Base-by-base conservation (phyloP, 208 protist species). In the Leishmania tropica region DNA sequence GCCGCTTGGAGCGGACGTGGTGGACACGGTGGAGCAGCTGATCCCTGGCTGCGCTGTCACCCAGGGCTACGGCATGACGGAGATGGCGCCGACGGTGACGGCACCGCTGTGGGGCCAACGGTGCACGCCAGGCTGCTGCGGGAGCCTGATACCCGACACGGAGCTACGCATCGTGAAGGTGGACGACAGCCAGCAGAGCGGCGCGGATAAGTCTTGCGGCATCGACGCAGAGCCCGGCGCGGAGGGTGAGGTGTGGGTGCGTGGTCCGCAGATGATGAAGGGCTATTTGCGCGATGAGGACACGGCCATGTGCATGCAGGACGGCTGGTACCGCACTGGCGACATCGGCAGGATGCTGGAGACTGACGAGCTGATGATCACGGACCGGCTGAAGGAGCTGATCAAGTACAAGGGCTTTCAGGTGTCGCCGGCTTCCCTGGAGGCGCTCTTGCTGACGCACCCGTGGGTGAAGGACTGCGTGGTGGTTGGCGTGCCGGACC, bases 341-440 rank as follows among this genome's bases (percentile, higher is more conserved):
- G 94, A 97, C 75, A 94, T 97, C 75, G 92, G 88, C 45, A 75
- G 84, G 42, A 77, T 89, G 31, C 90, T 96, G 62, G 75, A 81
- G 21, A 89, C 82, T 5, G 80, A 84, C 47, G 78, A 92, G 42
- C 70, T 90, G 31, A 80, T 85, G 71, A 93, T 96, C 76, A 85
- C 84, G 42, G 94, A 96, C 80, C 89, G 96, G 72, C 75, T 94
- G 62, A 98, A 98, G 85, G 95, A 98, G 79, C 84, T 98, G 40
- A 98, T 98, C 79, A 98, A 98, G 87, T 92, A 88, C 86, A 98
- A 98, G 85, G 95, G 95, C 65, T 95, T 95, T 72, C 95, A 98
- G 87, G 95, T 98, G 19, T 85, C 95, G 15, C 95, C 95, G 1
- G 94, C 94, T 3, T 87, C 91, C 68, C 78, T 98, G 8, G 95